Conservation (phyloP, 768 basidiomycete species). For the Cystoderma amianthinum region DNA sequence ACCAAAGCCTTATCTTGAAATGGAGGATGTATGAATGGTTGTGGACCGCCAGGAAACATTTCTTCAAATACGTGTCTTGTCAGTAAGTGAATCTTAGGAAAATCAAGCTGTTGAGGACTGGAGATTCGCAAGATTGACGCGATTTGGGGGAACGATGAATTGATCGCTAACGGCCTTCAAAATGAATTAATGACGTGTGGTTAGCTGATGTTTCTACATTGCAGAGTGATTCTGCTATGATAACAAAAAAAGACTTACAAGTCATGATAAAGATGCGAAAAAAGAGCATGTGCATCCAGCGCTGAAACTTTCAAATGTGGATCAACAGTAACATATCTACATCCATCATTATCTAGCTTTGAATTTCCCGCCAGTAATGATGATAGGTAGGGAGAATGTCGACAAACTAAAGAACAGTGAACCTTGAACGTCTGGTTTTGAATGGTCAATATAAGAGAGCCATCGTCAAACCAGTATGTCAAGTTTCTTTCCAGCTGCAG, state of each 20-base stretch:
- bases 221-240: background rate
- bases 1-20: slow-evolving; percentile 44
- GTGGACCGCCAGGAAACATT: slow-evolving; percentile 44
- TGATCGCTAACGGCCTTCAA: slow-evolving; percentile 38
- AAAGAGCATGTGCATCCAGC: slow-evolving; percentile 46
- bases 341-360: background rate
- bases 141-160: slow-evolving; percentile 39
- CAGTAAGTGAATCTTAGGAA: slow-evolving; percentile 42
- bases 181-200: slow-evolving; percentile 3
- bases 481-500: slow-evolving; percentile 20
- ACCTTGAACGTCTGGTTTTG: slow-evolving; percentile 45
- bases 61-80: slow-evolving; percentile 33
- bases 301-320: slow-evolving; percentile 26
- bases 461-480: slow-evolving; percentile 63
- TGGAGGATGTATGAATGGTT: slow-evolving; percentile 27
- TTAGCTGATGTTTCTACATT: background rate
- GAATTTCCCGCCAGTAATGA: background rate
- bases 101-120: slow-evolving; percentile 46
- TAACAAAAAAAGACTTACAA: slow-evolving; percentile 34
- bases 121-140: slow-evolving; percentile 51
- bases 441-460: slow-evolving; percentile 44
- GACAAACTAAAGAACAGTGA: slow-evolving; percentile 42
- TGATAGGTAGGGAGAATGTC: slow-evolving; percentile 39
- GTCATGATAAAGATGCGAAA: slow-evolving; percentile 66
- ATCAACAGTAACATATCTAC: slow-evolving; percentile 14